Base-by-base conservation (phyloP, 2,329 filamentous ascomycete genomes). In the Ophiostoma tasmaniense region DNA sequence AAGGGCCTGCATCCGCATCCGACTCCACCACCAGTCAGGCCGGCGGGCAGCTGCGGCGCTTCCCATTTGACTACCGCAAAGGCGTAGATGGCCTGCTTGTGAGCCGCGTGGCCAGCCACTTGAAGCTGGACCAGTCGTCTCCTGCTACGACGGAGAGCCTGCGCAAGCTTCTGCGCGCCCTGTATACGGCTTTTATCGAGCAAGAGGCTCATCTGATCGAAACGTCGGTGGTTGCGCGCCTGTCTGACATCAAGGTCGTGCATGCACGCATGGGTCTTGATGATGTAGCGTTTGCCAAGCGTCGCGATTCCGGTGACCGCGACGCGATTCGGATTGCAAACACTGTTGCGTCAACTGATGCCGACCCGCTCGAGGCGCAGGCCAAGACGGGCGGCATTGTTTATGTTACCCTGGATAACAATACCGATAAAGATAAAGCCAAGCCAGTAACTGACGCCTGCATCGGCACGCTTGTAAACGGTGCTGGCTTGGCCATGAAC, bases 401-500 rank as follows among this genome's bases (percentile, higher is more conserved):
- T 0, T 96, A 93, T 76, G 84, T 96, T 72, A 89, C 86, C 74
- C 78, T 84, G 69, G 73, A 77, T 1, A 81, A 83, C 2, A 76
- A 45, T 13, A 42, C 39, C 5, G 39, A 42, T 17, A 5, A 42
- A 42, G 17, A 42, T 13, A 17, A 81, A 68, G 20, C 8, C 8
- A 8, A 20, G 6, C 11, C 61, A 3, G 86, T 25, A 11, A 37
- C 2, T 22, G 7, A 17, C 28, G 10, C n/a, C 45, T 73, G 77
- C 71, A 89, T 96, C 67, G 93, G 92, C 50, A 96, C 90, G 0
- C 81, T 96, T 72, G 92, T 96, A 72, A 97, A 97, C 75, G 92
- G 93, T 61, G 93, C 93, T 0, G 93, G 93, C 0, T 84, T 97
- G 1, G 92, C 92, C 0, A 95, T 97, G 90, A 95, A 95, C 76